Base-by-base conservation (phyloP, 2,329 filamentous ascomycete genomes). In the Aspergillus sp. region DNA sequence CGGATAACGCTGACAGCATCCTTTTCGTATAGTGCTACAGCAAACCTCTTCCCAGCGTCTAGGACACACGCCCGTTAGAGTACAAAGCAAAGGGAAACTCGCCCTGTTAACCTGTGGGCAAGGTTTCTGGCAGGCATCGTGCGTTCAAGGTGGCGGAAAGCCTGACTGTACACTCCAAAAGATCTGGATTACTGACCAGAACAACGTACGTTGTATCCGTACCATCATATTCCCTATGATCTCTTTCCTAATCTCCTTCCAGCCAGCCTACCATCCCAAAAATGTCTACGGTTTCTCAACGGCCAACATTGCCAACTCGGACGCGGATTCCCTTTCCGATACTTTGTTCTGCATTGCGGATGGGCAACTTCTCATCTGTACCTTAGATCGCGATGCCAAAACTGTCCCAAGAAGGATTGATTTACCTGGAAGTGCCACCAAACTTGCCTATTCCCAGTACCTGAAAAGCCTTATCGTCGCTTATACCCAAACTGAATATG, bases 401-500 rank as follows among this genome's bases (percentile, higher is more conserved):
- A 70, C 74, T 45, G 73, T 82, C 31, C 75, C 78, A 10, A 73
- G 77, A 36, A 73, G 73, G 16, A 74, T 78, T 31, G 66, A 68
- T 24, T 54, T 80, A 12, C 73, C 74, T 46, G 79, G 78, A n/a
- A 75, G 72, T 18, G 77, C 79, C 9, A 75, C 68, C 62, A 75
- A 74, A 57, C 57, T 83, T 10, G 69, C 77, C 10, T 84, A 82
- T 67, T 79, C 82, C 10, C 67, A 73, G 12, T 71, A 75, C 53
- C 68, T 83, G 10, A 74, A 76, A 12, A 79, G 78, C 60, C 73
- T 86, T 29, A 77, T 86, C 32, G 78, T 83, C 12, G 81, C 81
- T 22, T 83, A 78, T 60, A 73, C 68, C 42, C 65, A 65, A 20
- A 67, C 65, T 3, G 67, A 71, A 50, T 59, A 65, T 6, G 67